These are phyloP conservation scores for Tylopilus vinaceipallidus DNA, from an alignment of 768 basidiomycete species.

Conservation along the genomic window DNA sequence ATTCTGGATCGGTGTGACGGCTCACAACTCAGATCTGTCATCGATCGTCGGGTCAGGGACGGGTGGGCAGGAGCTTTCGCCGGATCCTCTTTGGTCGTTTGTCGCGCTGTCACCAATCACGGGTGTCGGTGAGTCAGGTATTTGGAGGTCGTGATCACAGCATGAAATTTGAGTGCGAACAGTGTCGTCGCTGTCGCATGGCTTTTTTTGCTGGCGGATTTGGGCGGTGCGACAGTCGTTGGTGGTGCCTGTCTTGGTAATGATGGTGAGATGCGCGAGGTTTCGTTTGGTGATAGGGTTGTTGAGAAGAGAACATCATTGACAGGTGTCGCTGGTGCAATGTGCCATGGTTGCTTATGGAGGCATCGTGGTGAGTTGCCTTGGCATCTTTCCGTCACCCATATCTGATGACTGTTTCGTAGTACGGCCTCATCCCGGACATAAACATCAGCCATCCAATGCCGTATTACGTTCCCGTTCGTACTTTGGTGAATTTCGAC, in stretches of 20 bases:
- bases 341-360: slow-evolving; percentile 13
- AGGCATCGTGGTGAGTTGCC: slow-evolving; percentile 3
- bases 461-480: slow-evolving; percentile 11
- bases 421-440: slow-evolving; percentile 13
- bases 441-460: background rate
- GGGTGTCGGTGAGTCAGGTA: slow-evolving; percentile 1
- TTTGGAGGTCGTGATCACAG: background rate
- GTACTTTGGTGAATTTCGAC: background rate
- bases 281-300: too few species aligned
- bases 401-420: too few species aligned
- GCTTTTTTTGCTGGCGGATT: slow-evolving; percentile 12
- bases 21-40: slow-evolving; percentile 5
- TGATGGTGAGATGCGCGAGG: slow-evolving; percentile 10
- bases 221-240: background rate
- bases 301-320: background rate
- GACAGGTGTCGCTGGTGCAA: slow-evolving; percentile 9
- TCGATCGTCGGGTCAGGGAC: slow-evolving; percentile 1
- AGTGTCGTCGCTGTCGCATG: slow-evolving; percentile 9
- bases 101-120: background rate
- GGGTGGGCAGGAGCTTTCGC: background rate
- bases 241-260: background rate
- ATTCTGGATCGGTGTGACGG: slow-evolving; percentile 7
- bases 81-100: slow-evolving; percentile 12
- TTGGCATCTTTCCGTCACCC: background rate
- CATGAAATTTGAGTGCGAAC: background rate